Percentiles rank a stretch among this genome's conserved stretches.
phyloP scores from a whole-genome alignment of 306 rosid genomes.

The Dalbergia oliveri region DNA sequence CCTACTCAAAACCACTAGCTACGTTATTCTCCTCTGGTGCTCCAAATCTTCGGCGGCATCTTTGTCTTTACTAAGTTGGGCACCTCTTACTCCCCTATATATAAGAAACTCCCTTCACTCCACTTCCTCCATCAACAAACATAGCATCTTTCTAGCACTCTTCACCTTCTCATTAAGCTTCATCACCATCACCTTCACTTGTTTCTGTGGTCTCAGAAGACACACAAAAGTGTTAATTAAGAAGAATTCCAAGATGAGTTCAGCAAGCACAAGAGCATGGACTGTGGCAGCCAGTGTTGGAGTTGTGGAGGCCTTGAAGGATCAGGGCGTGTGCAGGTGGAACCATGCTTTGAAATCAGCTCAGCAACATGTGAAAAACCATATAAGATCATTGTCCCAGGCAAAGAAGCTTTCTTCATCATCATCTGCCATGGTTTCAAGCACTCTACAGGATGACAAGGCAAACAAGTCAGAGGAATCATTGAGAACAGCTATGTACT shows the following conservation, averaged over 20 bases:
- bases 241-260: slow-evolving; percentile 42
- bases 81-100: background rate
- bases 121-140: background rate
- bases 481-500: slow-evolving; percentile 68
- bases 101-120: background rate
- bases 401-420: slow-evolving; percentile 57
- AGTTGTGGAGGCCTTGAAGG: slow-evolving; percentile 59
- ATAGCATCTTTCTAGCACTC: no score
- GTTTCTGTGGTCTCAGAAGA: background rate
- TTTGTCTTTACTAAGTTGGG: no score
- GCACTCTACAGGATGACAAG: slow-evolving; percentile 47
- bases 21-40: slow-evolving; percentile 30
- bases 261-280: slow-evolving; percentile 46
- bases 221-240: no score
- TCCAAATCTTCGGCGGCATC: background rate
- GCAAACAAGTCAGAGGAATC: slow-evolving; percentile 70
- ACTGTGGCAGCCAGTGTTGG: slow-evolving; percentile 53
- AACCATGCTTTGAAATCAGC: slow-evolving; percentile 48
- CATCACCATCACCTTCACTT: background rate
- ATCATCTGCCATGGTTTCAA: slow-evolving; percentile 48
- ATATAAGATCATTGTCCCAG: slow-evolving; percentile 49
- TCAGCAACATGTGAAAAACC: slow-evolving; percentile 57
- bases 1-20: slow-evolving; percentile 13
- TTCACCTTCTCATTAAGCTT: background rate
- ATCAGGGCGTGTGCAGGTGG: slow-evolving; percentile 69